Conservation (phyloP, 768 basidiomycete species). For the Phaffia australis region DNA sequence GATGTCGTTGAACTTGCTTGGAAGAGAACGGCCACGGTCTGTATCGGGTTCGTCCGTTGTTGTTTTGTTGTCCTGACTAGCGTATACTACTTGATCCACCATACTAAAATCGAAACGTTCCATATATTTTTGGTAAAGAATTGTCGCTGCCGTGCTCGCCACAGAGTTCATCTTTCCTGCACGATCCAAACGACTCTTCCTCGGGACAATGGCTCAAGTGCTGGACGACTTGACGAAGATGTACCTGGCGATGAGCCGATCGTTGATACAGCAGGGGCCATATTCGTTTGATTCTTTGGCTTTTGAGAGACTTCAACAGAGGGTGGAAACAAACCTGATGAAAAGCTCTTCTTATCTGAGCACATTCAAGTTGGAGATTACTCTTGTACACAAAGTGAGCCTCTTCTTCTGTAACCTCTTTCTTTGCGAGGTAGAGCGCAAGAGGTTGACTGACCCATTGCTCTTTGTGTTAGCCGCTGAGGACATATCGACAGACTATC, state of each 20-base stretch:
- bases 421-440: not conserved
- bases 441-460: too few relatives aligned
- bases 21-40: conserved; percentile 12
- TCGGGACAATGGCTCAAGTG: conserved; percentile 6
- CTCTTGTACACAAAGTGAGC: conserved; percentile 20
- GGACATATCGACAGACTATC: conserved; percentile 17
- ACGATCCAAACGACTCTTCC: conserved; percentile 11
- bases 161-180: conserved; percentile 35
- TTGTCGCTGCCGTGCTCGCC: conserved; percentile 36
- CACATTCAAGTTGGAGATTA: conserved; percentile 32
- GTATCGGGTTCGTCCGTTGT: conserved; percentile 12
- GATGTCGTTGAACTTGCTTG: conserved; percentile 31
- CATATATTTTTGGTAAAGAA: conserved; percentile 24
- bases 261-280: not conserved
- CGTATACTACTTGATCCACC: not conserved
- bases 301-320: conserved; percentile 4
- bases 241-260: conserved; percentile 16
- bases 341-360: conserved; percentile 2
- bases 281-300: not conserved
- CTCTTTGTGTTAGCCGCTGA: conserved; percentile 5
- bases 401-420: not conserved
- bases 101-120: too few relatives aligned
- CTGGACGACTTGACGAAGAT: conserved; percentile 22
- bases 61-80: too few relatives aligned
- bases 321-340: not conserved